A percentile compares a stretch with the other conserved stretches of the same genome.
Evolutionary conservation across 169 alveolate species (phyloP).

Genomic region (Cytauxzoon felis): DNA sequence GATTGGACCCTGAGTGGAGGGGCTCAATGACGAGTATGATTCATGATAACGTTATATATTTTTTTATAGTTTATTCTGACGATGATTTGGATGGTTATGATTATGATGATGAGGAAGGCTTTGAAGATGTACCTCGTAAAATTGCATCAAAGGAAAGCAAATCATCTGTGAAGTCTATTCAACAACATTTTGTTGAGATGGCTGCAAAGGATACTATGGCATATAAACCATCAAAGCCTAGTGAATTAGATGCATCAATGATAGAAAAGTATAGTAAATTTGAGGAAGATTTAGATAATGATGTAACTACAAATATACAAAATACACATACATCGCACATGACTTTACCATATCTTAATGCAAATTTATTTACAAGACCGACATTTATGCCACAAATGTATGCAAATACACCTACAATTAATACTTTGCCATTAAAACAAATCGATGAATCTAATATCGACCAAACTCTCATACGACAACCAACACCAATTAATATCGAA

Average conservation of each 20-base stretch:
- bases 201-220: slow-evolving; percentile 49
- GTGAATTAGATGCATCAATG: slow-evolving; percentile 30
- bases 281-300: slow-evolving; percentile 60
- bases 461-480: too few relatives aligned
- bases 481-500: too few relatives aligned
- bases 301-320: slow-evolving; percentile 8
- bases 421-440: too few relatives aligned
- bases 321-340: too few relatives aligned
- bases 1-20: too few relatives aligned
- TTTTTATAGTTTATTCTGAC: slow-evolving; percentile 12
- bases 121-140: slow-evolving; percentile 11
- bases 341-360: too few relatives aligned
- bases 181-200: slow-evolving; percentile 59
- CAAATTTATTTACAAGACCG: too few relatives aligned
- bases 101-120: slow-evolving; percentile 31
- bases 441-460: too few relatives aligned
- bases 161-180: slow-evolving; percentile 45
- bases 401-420: too few relatives aligned
- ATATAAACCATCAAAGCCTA: slow-evolving; percentile 31
- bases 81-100: slow-evolving; percentile 41
- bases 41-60: too few relatives aligned
- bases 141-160: not conserved
- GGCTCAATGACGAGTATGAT: too few relatives aligned
- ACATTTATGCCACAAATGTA: too few relatives aligned
- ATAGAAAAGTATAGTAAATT: slow-evolving; percentile 46